Evolutionary conservation across 2,329 filamentous ascomycete species (phyloP).

Genomic region (Colletotrichum liriopes): DNA sequence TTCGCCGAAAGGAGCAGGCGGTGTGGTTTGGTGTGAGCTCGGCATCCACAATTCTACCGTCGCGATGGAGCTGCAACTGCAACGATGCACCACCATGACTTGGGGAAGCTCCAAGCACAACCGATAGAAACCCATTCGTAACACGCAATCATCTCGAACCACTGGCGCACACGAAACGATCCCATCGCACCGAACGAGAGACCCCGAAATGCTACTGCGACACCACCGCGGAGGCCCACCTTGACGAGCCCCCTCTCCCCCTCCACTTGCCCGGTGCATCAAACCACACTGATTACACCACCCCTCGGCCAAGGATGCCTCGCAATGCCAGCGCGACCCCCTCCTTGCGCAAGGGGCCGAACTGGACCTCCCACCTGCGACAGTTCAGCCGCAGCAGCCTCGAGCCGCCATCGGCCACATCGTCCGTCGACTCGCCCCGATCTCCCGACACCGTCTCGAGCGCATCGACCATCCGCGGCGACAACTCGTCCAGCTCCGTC

Average conservation of each 20-base stretch:
- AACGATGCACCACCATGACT: constrained; percentile 18
- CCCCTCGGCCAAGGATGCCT: constrained; percentile 51
- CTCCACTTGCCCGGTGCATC: constrained; percentile 34
- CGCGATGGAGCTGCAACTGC: constrained; percentile 28
- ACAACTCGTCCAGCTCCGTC: constrained; percentile 48
- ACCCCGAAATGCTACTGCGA: constrained; percentile 34
- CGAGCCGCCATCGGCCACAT: constrained; percentile 56
- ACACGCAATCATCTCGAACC: neutral
- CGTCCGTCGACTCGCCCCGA: constrained; percentile 55
- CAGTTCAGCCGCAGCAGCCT: constrained; percentile 65
- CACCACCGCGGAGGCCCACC: constrained; percentile 26
- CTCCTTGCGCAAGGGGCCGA: constrained; percentile 62
- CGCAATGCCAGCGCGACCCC: constrained; percentile 58
- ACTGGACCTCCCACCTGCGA: constrained; percentile 68
- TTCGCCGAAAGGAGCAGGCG: neutral
- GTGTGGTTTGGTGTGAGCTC: constrained; percentile 10
- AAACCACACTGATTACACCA: constrained; percentile 4
- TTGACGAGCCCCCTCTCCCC: constrained; percentile 25
- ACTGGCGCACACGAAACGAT: neutral
- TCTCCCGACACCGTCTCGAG: constrained; percentile 68
- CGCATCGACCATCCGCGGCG: constrained; percentile 62
- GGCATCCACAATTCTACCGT: constrained; percentile 37
- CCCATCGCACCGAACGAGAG: neutral
- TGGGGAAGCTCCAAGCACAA: neutral
- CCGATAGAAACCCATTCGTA: constrained; percentile 5